These are phyloP conservation scores for Fusarium algeriense DNA, from an alignment of 2,329 filamentous ascomycete species.

Conservation along the genomic window DNA sequence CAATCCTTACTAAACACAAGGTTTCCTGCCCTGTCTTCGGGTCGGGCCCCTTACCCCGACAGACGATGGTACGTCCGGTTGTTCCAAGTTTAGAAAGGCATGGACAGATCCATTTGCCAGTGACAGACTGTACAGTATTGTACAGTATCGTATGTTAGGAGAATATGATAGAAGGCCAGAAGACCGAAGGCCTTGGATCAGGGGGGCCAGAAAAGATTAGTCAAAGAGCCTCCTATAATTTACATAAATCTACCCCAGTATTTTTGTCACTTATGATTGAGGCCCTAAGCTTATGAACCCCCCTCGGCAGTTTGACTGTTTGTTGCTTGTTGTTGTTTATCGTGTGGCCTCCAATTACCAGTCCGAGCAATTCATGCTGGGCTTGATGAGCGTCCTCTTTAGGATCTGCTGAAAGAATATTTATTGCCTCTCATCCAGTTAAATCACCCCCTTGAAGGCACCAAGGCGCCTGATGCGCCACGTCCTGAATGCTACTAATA, in stretches of 20 bases:
- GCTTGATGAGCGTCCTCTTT: not conserved
- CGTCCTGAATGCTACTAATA: slow-evolving; percentile 37
- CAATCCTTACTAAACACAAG: slow-evolving; percentile 41
- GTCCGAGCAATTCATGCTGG: not conserved
- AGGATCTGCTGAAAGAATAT: not conserved
- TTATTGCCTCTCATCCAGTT: slow-evolving; percentile 4
- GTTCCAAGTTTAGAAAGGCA: slow-evolving; percentile 43
- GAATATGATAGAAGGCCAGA: not conserved
- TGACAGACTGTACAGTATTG: slow-evolving; percentile 34
- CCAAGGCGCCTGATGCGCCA: slow-evolving; percentile 33
- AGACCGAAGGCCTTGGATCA: no score
- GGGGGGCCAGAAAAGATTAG: no score
- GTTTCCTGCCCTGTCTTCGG: slow-evolving; percentile 33
- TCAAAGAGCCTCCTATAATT: no score
- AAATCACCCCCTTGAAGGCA: slow-evolving; percentile 32
- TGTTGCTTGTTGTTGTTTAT: not conserved
- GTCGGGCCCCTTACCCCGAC: slow-evolving; percentile 39
- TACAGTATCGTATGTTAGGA: not conserved
- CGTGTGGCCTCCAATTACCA: not conserved
- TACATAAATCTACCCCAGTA: no score
- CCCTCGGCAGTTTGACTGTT: not conserved
- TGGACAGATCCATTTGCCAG: slow-evolving; percentile 26
- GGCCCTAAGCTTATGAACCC: no score
- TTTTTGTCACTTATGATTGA: no score
- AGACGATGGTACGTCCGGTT: slow-evolving; percentile 36